Conservation (phyloP, 108 stramenopile genomes). For the Cyclotella choctawhatcheeana region DNA sequence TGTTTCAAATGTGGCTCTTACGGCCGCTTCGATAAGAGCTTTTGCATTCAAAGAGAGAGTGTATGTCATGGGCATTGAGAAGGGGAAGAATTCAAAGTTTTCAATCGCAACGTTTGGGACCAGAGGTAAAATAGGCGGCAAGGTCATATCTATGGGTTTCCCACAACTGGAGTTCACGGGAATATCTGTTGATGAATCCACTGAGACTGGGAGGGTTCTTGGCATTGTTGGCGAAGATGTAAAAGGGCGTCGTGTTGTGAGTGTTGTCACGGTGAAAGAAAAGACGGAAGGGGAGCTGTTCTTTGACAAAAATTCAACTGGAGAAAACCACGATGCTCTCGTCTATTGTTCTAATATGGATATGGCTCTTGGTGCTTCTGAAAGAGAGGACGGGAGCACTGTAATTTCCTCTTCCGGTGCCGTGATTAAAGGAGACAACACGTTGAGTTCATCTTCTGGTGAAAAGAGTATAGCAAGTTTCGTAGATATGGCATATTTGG, state of each 20-base stretch:
- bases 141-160: not conserved
- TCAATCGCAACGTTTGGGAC: constrained; percentile 10
- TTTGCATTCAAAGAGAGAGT: not conserved
- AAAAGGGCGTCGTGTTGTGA: not conserved
- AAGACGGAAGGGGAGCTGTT: not conserved
- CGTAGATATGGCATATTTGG: constrained; percentile 34
- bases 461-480: constrained; percentile 13
- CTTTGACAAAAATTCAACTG: not conserved
- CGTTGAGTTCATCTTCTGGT: not conserved
- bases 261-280: not conserved
- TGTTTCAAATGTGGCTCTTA: not conserved
- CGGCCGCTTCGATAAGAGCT: not conserved
- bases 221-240: not conserved
- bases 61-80: constrained; percentile 25
- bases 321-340: not conserved
- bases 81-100: constrained; percentile 9
- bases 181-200: not conserved
- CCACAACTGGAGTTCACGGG: not conserved
- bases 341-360: not conserved
- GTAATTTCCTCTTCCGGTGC: not conserved
- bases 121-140: constrained; percentile 3
- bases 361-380: not conserved
- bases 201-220: not conserved
- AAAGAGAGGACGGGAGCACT: not conserved
- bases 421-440: not conserved